Percentiles rank a stretch among this genome's conserved stretches.
Evolutionary conservation across 2,329 filamentous ascomycete species (phyloP).

Genomic region (Emericellopsis cladophorae): DNA sequence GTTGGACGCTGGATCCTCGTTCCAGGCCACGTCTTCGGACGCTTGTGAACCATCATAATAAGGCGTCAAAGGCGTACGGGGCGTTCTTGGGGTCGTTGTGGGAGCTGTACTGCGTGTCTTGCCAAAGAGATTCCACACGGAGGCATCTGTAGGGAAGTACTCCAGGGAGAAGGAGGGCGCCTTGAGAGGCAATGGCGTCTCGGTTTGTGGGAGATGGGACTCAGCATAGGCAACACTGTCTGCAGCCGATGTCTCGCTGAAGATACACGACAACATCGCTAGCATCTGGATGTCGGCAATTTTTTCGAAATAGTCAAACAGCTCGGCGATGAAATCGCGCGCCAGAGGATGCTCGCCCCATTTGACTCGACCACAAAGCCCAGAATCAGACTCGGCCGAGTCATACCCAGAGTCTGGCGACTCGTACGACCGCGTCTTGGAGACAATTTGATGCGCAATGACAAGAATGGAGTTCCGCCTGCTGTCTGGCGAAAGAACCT

Average conservation of each 20-base stretch:
- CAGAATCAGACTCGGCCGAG: slow-evolving; percentile 2
- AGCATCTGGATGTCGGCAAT: slow-evolving; percentile 57
- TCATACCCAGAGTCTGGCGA: slow-evolving; percentile 4
- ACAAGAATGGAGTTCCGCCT: slow-evolving; percentile 51
- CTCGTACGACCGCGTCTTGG: slow-evolving; percentile 14
- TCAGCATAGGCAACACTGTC: slow-evolving; percentile 45
- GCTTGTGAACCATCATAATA: slow-evolving; percentile 41
- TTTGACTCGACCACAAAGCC: slow-evolving; percentile 47
- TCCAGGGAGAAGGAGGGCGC: slow-evolving; percentile 54
- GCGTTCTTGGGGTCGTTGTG: slow-evolving; percentile 44
- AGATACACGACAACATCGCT: slow-evolving; percentile 59
- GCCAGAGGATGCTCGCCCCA: slow-evolving; percentile 57
- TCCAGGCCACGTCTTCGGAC: slow-evolving; percentile 42
- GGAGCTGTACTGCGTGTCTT: slow-evolving; percentile 41
- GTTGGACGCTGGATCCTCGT: slow-evolving; percentile 38
- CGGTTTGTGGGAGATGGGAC: slow-evolving; percentile 40
- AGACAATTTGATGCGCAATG: slow-evolving; percentile 50
- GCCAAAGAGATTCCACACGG: slow-evolving; percentile 37
- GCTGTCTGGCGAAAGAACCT: slow-evolving; percentile 43
- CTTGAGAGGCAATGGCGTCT: slow-evolving; percentile 52
- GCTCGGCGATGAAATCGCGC: slow-evolving; percentile 43
- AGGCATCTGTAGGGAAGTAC: slow-evolving; percentile 49
- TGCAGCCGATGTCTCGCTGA: slow-evolving; percentile 45
- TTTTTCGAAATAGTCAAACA: slow-evolving; percentile 52
- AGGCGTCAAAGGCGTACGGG: slow-evolving; percentile 43